These are phyloP conservation scores for Phaeotremella skinneri DNA, from an alignment of 768 basidiomycete genomes.

Conservation along the genomic window DNA sequence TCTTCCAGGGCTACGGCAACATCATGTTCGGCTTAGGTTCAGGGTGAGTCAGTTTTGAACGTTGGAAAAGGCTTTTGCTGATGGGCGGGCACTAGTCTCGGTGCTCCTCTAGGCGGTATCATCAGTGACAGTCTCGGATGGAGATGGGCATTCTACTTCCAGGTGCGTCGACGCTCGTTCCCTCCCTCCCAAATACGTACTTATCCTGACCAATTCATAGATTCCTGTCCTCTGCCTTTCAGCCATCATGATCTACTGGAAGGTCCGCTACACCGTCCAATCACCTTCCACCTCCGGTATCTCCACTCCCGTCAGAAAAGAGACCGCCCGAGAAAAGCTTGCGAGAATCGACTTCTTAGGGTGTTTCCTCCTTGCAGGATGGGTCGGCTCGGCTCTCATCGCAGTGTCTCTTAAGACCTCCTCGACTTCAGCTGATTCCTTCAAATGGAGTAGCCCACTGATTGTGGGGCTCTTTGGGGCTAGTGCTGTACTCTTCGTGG, in stretches of 20 bases:
- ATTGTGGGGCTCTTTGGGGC: slow-evolving; percentile 63
- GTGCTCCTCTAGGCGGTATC: slow-evolving; percentile 50
- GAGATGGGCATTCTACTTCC: slow-evolving; percentile 79
- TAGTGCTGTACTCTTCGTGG: slow-evolving; percentile 58
- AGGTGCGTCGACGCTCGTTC: slow-evolving; percentile 57
- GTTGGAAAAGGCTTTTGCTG: too few species aligned
- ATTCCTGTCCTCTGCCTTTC: slow-evolving; percentile 74
- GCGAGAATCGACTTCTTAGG: slow-evolving; percentile 81
- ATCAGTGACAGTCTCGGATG: slow-evolving; percentile 80
- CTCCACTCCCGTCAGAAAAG: slow-evolving; percentile 56
- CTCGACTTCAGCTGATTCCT: slow-evolving; percentile 63
- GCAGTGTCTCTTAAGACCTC: slow-evolving; percentile 39
- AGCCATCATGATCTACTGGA: slow-evolving; percentile 66
- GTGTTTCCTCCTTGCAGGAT: slow-evolving; percentile 69
- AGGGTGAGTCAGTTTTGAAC: slow-evolving; percentile 34
- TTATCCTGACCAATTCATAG: slow-evolving; percentile 53
- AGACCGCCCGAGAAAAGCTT: slow-evolving; percentile 49
- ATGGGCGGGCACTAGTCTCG: too few species aligned
- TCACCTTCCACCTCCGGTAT: slow-evolving; percentile 61
- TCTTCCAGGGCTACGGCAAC: slow-evolving; percentile 70
- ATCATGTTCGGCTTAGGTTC: slow-evolving; percentile 69
- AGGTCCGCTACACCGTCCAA: slow-evolving; percentile 68
- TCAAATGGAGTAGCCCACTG: slow-evolving; percentile 65
- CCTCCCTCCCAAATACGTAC: slow-evolving; percentile 10
- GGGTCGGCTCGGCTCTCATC: slow-evolving; percentile 36